These are phyloP conservation scores for Arxiozyma telluris DNA, from an alignment of 1,139 yeast species.

Conservation along the genomic window DNA sequence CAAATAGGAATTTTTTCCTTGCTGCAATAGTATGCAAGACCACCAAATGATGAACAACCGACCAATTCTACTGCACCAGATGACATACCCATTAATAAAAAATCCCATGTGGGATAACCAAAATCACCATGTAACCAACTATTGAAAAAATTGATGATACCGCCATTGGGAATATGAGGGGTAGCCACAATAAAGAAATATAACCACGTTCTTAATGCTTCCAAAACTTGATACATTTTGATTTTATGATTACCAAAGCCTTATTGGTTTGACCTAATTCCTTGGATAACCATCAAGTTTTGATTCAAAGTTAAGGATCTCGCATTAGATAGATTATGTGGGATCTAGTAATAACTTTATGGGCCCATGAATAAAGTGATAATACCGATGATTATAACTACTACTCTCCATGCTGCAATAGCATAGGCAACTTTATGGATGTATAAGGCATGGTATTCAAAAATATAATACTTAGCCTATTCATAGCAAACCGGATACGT, in stretches of 20 bases:
- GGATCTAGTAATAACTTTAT: slow-evolving; percentile 38
- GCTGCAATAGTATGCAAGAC: slow-evolving; percentile 33
- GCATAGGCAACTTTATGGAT: slow-evolving; percentile 29
- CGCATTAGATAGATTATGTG: slow-evolving; percentile 43
- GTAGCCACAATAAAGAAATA: slow-evolving; percentile 36
- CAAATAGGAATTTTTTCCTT: slow-evolving; percentile 24
- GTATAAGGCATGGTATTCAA: slow-evolving; percentile 40
- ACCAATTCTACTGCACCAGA: slow-evolving; percentile 35
- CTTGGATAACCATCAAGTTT: slow-evolving; percentile 43
- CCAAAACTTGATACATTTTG: slow-evolving; percentile 45
- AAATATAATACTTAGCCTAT: slow-evolving; percentile 41
- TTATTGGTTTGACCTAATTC: slow-evolving; percentile 40
- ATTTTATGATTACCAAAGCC: slow-evolving; percentile 50
- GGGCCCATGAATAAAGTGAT: slow-evolving; percentile 41
- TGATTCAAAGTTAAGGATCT: slow-evolving; percentile 43
- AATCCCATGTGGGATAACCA: slow-evolving; percentile 34
- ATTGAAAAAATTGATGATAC: slow-evolving; percentile 23
- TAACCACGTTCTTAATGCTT: slow-evolving; percentile 42
- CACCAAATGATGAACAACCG: slow-evolving; percentile 36
- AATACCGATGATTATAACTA: slow-evolving; percentile 42
- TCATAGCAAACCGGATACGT: slow-evolving; percentile 42
- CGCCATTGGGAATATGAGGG: slow-evolving; percentile 29
- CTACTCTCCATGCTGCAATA: slow-evolving; percentile 41
- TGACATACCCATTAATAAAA: slow-evolving; percentile 36
- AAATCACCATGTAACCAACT: slow-evolving; percentile 33